Evolutionary conservation across 306 rosid species (phyloP).

Genomic region (Trifolium pratense): DNA sequence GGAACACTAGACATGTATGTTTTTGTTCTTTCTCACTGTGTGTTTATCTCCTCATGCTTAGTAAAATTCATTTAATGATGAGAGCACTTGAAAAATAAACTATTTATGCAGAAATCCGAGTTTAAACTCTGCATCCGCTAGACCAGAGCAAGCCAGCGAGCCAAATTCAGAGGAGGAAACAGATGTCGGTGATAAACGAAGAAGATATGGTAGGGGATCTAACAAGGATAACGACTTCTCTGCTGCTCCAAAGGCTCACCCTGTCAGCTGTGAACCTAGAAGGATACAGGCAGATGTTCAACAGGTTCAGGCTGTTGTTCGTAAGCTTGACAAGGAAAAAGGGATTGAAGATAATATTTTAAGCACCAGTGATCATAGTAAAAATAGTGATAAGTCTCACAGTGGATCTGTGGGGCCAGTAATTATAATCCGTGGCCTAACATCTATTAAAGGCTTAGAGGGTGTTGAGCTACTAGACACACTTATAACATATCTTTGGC

Average conservation of each 20-base stretch:
- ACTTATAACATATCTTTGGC: conserved; percentile 93
- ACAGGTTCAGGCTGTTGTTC: conserved; percentile 82
- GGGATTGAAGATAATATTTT: conserved; percentile 86
- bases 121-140: conserved; percentile 62
- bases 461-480: conserved; percentile 93
- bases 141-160: conserved; percentile 76
- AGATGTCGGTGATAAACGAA: conserved; percentile 74
- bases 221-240: conserved; percentile 78
- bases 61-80: conserved; percentile 30
- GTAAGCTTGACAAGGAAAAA: conserved; percentile 89
- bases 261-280: conserved; percentile 78
- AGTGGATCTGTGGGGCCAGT: conserved; percentile 88
- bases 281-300: conserved; percentile 78
- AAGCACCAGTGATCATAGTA: conserved; percentile 67
- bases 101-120: conserved; percentile 72
- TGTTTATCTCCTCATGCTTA: not conserved
- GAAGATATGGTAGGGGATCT: conserved; percentile 78
- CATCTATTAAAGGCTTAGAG: conserved; percentile 94
- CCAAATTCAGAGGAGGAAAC: conserved; percentile 96
- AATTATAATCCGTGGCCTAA: conserved; percentile 80
- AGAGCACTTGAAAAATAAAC: conserved; percentile 21
- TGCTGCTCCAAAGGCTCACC: conserved; percentile 86
- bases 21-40: conserved; percentile 7
- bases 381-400: conserved; percentile 69
- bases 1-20: conserved; percentile 88